These are phyloP conservation scores for Cutaneotrichosporon dermatis DNA, from an alignment of 1,284 basidiomycete species.

Conservation along the genomic window DNA sequence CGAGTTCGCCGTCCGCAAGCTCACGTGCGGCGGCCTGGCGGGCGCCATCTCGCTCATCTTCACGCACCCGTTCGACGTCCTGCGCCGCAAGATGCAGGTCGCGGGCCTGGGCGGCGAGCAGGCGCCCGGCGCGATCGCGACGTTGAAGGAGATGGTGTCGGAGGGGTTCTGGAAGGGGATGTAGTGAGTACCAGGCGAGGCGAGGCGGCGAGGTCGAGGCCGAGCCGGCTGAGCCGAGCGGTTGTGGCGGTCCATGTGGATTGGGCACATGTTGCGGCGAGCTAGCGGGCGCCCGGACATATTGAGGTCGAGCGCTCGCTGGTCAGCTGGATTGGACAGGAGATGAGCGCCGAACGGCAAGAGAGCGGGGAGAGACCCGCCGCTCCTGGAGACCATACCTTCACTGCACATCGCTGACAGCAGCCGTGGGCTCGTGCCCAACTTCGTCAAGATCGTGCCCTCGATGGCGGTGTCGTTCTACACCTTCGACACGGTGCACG, in stretches of 20 bases:
- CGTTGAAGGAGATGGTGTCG: constrained; percentile 63
- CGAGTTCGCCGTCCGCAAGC: constrained; percentile 38
- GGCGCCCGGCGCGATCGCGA: constrained; percentile 66
- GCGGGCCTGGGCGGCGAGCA: constrained; percentile 56
- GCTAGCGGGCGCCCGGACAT: too few relatives aligned
- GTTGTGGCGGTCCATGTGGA: too few relatives aligned
- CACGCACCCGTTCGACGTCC: constrained; percentile 93
- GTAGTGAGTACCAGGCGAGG: constrained; percentile 36
- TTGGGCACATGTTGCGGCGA: too few relatives aligned
- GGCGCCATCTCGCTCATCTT: constrained; percentile 80
- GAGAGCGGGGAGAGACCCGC: too few relatives aligned
- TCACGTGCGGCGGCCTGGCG: constrained; percentile 54
- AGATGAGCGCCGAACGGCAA: too few relatives aligned
- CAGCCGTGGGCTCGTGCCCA: constrained; percentile 83
- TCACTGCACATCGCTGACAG: background rate
- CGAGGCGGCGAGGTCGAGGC: too few relatives aligned
- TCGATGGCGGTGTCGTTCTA: constrained; percentile 74
- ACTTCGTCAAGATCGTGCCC: constrained; percentile 79
- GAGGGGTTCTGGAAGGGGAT: constrained; percentile 61
- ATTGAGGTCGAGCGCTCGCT: too few relatives aligned
- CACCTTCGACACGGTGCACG: constrained; percentile 49
- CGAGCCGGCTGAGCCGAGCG: too few relatives aligned
- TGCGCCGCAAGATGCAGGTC: constrained; percentile 90
- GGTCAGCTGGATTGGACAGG: too few relatives aligned
- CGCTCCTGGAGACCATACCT: too few relatives aligned